Conservation (phyloP, 495 filamentous ascomycete genomes). For the Margaritispora aquatica region DNA sequence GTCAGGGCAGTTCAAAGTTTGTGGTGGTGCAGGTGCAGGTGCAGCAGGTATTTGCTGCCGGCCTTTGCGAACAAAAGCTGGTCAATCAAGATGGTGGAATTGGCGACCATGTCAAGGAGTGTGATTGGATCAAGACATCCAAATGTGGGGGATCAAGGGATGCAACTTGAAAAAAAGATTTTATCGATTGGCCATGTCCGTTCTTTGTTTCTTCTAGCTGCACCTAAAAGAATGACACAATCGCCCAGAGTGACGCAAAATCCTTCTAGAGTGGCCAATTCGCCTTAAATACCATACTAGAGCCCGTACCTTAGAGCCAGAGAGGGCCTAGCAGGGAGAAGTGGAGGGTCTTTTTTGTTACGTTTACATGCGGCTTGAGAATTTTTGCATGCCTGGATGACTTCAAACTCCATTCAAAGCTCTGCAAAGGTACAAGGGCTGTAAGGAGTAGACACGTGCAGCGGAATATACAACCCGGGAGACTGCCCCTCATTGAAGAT, state of each 20-base stretch:
- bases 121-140: background rate
- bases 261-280: background rate
- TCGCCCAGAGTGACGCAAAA: background rate
- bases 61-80: too few relatives aligned
- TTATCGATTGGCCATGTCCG: background rate
- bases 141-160: background rate
- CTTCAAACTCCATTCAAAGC: background rate
- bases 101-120: background rate
- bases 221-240: background rate
- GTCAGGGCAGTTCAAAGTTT: too few relatives aligned
- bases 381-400: constrained; percentile 19
- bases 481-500: background rate
- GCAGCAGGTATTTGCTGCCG: too few relatives aligned
- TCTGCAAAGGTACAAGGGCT: background rate
- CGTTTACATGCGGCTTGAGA: constrained; percentile 16
- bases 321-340: background rate
- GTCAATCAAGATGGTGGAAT: background rate
- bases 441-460: constrained; percentile 9
- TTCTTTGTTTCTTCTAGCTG: background rate
- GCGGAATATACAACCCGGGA: background rate
- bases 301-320: background rate
- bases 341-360: constrained; percentile 1
- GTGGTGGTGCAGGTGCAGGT: too few relatives aligned
- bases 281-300: background rate
- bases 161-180: constrained; percentile 4